These are phyloP conservation scores for Diaporthe sp. DNA, from an alignment of 2,329 filamentous ascomycete species.

Conservation along the genomic window DNA sequence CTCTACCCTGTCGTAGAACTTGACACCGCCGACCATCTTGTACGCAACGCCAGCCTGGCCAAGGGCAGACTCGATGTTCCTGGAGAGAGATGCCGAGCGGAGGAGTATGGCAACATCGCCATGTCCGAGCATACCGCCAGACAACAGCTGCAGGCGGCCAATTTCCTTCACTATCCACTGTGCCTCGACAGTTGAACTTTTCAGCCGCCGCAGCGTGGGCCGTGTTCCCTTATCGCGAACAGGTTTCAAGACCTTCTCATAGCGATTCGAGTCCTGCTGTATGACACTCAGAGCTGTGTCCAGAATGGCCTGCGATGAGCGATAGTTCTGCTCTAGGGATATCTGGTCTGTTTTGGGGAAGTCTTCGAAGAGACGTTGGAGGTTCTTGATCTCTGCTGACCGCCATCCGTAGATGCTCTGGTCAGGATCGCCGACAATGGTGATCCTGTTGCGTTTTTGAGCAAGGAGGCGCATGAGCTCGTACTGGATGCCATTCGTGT, in stretches of 20 bases:
- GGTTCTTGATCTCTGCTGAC: conserved; percentile 91
- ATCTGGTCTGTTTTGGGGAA: conserved; percentile 86
- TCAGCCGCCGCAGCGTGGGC: conserved; percentile 84
- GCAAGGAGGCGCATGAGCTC: conserved; percentile 93
- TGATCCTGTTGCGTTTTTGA: conserved; percentile 80
- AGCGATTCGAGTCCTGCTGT: conserved; percentile 86
- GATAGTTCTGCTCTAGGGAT: conserved; percentile 93
- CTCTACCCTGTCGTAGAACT: conserved; percentile 93
- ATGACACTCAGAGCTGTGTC: conserved; percentile 86
- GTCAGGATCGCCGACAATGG: conserved; percentile 95
- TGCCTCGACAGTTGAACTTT: conserved; percentile 79
- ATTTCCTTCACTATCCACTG: conserved; percentile 92
- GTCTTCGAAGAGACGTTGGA: conserved; percentile 81
- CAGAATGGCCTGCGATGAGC: conserved; percentile 89
- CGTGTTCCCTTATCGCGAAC: conserved; percentile 84
- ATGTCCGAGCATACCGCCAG: conserved; percentile 78
- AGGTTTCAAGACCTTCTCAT: conserved; percentile 83
- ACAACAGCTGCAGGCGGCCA: conserved; percentile 76
- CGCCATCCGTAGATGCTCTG: conserved; percentile 98
- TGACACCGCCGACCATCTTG: conserved; percentile 89
- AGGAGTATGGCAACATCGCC: conserved; percentile 89
- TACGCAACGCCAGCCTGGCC: conserved; percentile 88
- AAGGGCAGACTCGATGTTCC: conserved; percentile 87
- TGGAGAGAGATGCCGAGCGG: conserved; percentile 85
- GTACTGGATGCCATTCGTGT: conserved; percentile 96